phyloP scores from a whole-genome alignment of 164 flowering plant species.

The Protea cynaroides region DNA sequence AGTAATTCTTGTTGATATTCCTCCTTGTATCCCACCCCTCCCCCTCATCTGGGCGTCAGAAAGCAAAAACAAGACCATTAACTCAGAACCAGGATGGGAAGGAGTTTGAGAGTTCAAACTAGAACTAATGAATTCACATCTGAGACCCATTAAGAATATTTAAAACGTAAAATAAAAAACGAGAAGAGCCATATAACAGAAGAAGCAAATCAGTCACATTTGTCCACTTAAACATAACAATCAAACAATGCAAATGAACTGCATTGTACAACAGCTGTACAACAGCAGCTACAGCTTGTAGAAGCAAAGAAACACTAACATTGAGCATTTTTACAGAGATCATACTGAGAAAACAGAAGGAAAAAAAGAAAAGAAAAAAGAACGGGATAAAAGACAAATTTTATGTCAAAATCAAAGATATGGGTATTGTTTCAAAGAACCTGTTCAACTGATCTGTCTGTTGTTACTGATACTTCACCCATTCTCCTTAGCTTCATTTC shows the following conservation, averaged over 20 bases:
- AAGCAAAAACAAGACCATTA: neutral
- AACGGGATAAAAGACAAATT: too few species aligned
- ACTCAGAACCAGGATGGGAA: neutral
- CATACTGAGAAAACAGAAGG: neutral
- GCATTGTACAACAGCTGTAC: too few species aligned
- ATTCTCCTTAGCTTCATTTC: slow-evolving; percentile 11
- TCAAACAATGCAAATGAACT: neutral
- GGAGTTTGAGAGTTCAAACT: neutral
- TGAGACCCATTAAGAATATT: neutral
- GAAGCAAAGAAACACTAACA: neutral
- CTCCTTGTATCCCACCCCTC: too few species aligned
- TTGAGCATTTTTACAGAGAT: too few species aligned
- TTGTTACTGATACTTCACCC: slow-evolving; percentile 29
- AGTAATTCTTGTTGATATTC: neutral
- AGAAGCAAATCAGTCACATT: neutral
- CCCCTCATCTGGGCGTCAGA: neutral
- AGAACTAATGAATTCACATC: neutral
- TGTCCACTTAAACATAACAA: neutral
- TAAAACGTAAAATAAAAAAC: neutral
- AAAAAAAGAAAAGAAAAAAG: neutral
- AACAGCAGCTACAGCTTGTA: slow-evolving; percentile 1
- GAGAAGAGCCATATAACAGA: neutral
- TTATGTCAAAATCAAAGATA: too few species aligned
- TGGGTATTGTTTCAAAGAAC: slow-evolving; percentile 11
- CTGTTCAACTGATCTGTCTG: slow-evolving; percentile 45